Evolutionary conservation across 2,329 filamentous ascomycete species (phyloP).

Genomic region (Ceratocystis diversiconidia): DNA sequence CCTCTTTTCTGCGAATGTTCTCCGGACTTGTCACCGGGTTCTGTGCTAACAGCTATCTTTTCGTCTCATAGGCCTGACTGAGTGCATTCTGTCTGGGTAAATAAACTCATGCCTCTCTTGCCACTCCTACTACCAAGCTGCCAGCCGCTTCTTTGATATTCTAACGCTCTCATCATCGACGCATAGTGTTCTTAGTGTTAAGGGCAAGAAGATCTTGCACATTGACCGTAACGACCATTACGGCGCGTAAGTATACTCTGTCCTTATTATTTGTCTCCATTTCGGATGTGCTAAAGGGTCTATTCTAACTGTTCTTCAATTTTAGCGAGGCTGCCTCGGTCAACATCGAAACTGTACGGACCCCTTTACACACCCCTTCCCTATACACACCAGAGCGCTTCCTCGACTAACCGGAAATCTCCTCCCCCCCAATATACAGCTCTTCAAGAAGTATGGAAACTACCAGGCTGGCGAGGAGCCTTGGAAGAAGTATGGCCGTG

Average conservation of each 20-base stretch:
- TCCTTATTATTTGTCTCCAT: slow-evolving; percentile 14
- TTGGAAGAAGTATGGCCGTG: slow-evolving; percentile 93
- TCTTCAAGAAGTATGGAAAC: slow-evolving; percentile 95
- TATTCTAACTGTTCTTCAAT: background rate
- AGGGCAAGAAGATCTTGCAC: slow-evolving; percentile 97
- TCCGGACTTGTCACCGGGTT: background rate
- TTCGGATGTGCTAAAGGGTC: slow-evolving; percentile 21
- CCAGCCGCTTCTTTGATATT: slow-evolving; percentile 1
- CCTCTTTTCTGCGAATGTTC: too few relatives aligned
- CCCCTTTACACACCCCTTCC: slow-evolving; percentile 17
- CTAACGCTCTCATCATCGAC: slow-evolving; percentile 6
- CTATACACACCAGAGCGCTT: background rate
- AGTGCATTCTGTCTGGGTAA: slow-evolving; percentile 97
- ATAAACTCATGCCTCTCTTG: slow-evolving; percentile 20
- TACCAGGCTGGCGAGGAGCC: slow-evolving; percentile 66
- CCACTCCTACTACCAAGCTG: background rate
- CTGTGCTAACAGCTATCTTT: slow-evolving; percentile 10
- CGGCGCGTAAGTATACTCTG: slow-evolving; percentile 57
- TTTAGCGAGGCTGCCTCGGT: slow-evolving; percentile 76
- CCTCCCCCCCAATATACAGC: slow-evolving; percentile 33
- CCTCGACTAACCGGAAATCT: background rate
- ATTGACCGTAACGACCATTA: slow-evolving; percentile 98
- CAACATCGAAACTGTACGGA: slow-evolving; percentile 78
- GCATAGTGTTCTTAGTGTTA: slow-evolving; percentile 79
- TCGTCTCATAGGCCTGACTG: slow-evolving; percentile 62